phyloP scores from a whole-genome alignment of 305 asterid species.

The Ajuga reptans region DNA sequence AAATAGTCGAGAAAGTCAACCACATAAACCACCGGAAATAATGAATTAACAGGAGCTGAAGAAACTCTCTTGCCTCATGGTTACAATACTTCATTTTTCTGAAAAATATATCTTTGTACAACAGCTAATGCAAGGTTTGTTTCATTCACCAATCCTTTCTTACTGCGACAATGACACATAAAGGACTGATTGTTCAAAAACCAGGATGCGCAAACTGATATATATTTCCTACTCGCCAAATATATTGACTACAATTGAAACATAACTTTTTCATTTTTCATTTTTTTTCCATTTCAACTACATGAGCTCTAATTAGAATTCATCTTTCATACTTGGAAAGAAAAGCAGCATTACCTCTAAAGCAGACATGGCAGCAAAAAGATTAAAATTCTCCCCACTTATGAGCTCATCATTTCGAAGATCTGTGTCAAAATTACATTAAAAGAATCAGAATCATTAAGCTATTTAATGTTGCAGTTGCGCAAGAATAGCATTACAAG shows the following conservation, averaged over 20 bases:
- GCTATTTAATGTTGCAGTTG: neutral
- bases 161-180: neutral
- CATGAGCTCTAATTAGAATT: conserved; percentile 8
- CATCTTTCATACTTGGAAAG: conserved; percentile 8
- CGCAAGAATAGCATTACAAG: conserved; percentile 6
- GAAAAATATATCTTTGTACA: neutral
- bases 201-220: neutral
- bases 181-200: neutral
- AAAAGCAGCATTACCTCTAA: conserved; percentile 66
- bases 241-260: neutral
- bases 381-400: conserved; percentile 75
- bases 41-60: neutral
- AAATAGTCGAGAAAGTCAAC: neutral
- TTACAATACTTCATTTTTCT: neutral
- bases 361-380: conserved; percentile 98
- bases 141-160: neutral
- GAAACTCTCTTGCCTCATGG: neutral
- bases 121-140: neutral
- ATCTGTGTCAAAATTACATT: conserved; percentile 45
- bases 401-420: conserved; percentile 83
- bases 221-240: neutral
- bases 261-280: neutral
- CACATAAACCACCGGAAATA: neutral
- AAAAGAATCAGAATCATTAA: conserved; percentile 18
- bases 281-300: neutral